A percentile compares a stretch with the other conserved stretches of the same genome.
phyloP scores from a whole-genome alignment of 2,329 filamentous ascomycete genomes.

The Coleophoma cylindrospora region DNA sequence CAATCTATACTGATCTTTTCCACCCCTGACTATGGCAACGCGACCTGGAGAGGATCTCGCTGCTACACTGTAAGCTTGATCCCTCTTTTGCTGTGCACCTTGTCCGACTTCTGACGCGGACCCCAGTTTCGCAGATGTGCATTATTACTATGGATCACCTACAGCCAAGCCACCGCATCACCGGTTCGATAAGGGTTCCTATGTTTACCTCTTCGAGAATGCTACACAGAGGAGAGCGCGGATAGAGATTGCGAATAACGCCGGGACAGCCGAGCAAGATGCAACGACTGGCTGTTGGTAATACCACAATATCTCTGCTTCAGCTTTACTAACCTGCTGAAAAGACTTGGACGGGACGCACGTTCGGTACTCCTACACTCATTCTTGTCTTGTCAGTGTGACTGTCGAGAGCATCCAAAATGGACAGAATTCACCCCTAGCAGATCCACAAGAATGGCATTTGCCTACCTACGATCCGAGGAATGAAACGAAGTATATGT shows the following conservation, averaged over 20 bases:
- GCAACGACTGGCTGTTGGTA: constrained; percentile 71
- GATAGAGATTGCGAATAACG: constrained; percentile 71
- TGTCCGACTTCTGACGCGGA: constrained; percentile 6
- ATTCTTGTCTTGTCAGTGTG: constrained; percentile 66
- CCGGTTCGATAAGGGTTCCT: constrained; percentile 74
- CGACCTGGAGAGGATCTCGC: constrained; percentile 45
- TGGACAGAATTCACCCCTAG: constrained; percentile 18
- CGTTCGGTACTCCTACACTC: constrained; percentile 68
- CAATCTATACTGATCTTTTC: background rate
- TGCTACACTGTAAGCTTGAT: constrained; percentile 41
- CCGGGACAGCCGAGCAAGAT: constrained; percentile 72
- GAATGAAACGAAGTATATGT: constrained; percentile 75
- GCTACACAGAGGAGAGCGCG: constrained; percentile 61
- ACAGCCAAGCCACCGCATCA: constrained; percentile 67
- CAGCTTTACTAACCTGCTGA: background rate
- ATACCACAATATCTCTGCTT: too few species aligned
- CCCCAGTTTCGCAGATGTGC: constrained; percentile 67
- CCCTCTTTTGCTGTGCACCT: constrained; percentile 17
- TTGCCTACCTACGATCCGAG: constrained; percentile 66
- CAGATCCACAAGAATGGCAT: constrained; percentile 62
- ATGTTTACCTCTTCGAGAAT: constrained; percentile 77
- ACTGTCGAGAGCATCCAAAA: constrained; percentile 46
- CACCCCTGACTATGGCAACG: constrained; percentile 35
- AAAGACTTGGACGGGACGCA: constrained; percentile 61
- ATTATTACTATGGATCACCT: constrained; percentile 73